These are phyloP conservation scores for Baeospora myosura DNA, from an alignment of 1,284 basidiomycete species.

Conservation along the genomic window DNA sequence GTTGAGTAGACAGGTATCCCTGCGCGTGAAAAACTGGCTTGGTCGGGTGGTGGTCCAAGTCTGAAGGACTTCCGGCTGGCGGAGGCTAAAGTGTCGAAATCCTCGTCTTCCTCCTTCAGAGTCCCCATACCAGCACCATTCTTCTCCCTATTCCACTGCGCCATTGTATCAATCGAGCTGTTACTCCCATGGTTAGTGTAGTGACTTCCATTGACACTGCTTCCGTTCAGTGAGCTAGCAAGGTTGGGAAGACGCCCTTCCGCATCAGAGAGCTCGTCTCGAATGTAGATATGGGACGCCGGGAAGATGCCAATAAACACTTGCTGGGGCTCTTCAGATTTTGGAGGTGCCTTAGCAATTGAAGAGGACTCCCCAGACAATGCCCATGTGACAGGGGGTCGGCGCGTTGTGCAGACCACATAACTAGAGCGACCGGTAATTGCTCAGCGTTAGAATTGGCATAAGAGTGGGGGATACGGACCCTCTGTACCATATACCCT, in stretches of 20 bases:
- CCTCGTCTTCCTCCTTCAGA: constrained; percentile 66
- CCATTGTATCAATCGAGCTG: constrained; percentile 27
- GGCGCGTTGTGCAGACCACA: constrained; percentile 76
- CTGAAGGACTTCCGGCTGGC: constrained; percentile 55
- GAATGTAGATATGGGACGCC: constrained; percentile 81
- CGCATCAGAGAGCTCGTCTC: constrained; percentile 85
- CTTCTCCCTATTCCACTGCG: constrained; percentile 42
- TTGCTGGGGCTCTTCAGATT: constrained; percentile 70
- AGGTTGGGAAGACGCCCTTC: constrained; percentile 78
- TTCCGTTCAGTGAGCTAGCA: constrained; percentile 29
- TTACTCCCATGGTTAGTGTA: constrained; percentile 30
- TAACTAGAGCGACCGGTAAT: constrained; percentile 45
- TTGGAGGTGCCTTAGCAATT: constrained; percentile 45
- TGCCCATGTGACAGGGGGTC: constrained; percentile 62
- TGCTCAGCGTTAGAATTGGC: constrained; percentile 11
- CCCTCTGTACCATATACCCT: constrained; percentile 87
- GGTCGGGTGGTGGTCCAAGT: constrained; percentile 65
- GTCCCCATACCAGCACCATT: constrained; percentile 52
- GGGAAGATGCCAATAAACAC: constrained; percentile 97
- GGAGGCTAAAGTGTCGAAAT: constrained; percentile 18
- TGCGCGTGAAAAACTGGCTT: constrained; percentile 62
- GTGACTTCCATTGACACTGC: constrained; percentile 21
- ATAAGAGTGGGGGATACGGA: constrained; percentile 33
- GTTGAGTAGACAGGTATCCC: constrained; percentile 62
- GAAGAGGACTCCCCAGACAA: constrained; percentile 47